Percentiles rank a stretch among this genome's conserved stretches.
Conservation (phyloP, 176 grass and related monocot species). For the Guadua angustifolia region DNA sequence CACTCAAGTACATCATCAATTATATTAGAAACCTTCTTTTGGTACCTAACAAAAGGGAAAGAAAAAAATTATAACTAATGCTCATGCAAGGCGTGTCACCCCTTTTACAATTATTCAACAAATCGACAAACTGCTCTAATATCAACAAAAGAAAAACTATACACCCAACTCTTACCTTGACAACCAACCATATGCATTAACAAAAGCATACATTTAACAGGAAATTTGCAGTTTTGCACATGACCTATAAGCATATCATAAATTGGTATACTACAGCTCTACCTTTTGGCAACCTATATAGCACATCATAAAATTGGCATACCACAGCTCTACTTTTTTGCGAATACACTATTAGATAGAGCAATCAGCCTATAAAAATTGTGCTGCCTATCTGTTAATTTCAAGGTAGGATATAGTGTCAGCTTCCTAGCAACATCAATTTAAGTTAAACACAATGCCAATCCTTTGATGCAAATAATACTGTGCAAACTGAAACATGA, state of each 20-base stretch:
- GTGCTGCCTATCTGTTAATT: not conserved
- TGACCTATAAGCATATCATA: not conserved
- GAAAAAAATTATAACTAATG: conserved; percentile 8
- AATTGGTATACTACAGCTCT: not conserved
- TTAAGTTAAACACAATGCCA: not conserved
- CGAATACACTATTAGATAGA: not conserved
- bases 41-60: conserved; percentile 65
- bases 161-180: not conserved
- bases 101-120: not conserved
- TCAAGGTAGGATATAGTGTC: not conserved
- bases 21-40: conserved; percentile 99
- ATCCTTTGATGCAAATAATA: not conserved
- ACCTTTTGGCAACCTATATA: not conserved
- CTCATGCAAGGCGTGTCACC: not conserved
- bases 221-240: conserved; percentile 5
- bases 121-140: not conserved
- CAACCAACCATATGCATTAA: conserved; percentile 2
- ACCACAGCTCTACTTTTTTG: not conserved
- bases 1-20: conserved; percentile 99
- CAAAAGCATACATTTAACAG: conserved; percentile 15
- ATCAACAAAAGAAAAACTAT: not conserved
- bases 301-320: not conserved
- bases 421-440: not conserved
- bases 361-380: conserved; percentile 12
- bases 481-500: not conserved